Evolutionary conservation across 345 rosid genomes (phyloP).

Genomic region (Erucastrum elatum): DNA sequence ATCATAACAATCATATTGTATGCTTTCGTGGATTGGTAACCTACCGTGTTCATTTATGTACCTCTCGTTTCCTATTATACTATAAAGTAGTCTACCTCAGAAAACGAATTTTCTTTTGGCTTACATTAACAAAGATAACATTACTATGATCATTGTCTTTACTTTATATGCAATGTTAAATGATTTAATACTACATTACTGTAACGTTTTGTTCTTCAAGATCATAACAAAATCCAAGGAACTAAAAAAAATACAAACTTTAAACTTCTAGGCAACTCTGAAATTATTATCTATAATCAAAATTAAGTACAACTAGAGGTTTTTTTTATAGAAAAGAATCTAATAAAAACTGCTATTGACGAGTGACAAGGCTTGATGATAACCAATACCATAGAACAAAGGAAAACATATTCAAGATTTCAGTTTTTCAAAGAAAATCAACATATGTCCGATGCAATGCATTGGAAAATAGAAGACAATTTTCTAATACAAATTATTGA

Average conservation of each 20-base stretch:
- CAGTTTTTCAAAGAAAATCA: slow-evolving; percentile 18
- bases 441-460: slow-evolving; percentile 29
- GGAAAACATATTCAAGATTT: neutral
- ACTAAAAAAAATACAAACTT: neutral
- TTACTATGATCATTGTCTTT: neutral
- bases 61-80: neutral
- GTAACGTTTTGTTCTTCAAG: neutral
- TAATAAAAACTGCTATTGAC: neutral
- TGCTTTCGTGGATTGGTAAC: slow-evolving; percentile 24
- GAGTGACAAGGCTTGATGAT: neutral
- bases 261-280: neutral
- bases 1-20: slow-evolving; percentile 11
- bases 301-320: neutral
- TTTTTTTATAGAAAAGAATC: neutral
- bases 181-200: neutral
- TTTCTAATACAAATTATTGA: slow-evolving; percentile 7
- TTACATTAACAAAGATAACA: neutral
- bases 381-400: neutral
- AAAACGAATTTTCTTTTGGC: neutral
- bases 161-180: neutral
- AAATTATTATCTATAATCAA: neutral
- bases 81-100: neutral
- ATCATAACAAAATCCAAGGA: neutral
- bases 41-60: neutral
- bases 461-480: slow-evolving; percentile 22